A percentile compares a stretch with the other conserved stretches of the same genome.
Evolutionary conservation across 495 filamentous ascomycete species (phyloP).

Genomic region (Daldinia caldariorum): DNA sequence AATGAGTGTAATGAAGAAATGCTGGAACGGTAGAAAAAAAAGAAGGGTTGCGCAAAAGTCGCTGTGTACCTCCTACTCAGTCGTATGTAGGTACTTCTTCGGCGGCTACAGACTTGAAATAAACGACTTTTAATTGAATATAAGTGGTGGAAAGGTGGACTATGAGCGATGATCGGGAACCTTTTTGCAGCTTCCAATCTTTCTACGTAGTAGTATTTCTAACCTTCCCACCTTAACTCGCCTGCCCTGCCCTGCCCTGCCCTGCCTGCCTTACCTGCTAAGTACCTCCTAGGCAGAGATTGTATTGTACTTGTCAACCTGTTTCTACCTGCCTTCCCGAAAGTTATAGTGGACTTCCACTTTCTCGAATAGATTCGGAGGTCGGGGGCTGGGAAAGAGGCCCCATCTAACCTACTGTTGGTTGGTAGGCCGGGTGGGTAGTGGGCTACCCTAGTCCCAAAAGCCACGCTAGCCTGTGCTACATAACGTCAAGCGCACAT

Average conservation of each 20-base stretch:
- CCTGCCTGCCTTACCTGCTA: no score
- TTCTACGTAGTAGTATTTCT: not conserved
- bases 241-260: no score
- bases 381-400: constrained; percentile 30
- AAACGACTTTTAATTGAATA: constrained; percentile 21
- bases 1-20: not conserved
- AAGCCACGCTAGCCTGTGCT: constrained; percentile 12
- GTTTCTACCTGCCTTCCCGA: constrained; percentile 2
- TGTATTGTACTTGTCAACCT: no score
- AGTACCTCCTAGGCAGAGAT: no score
- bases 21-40: constrained; percentile 5
- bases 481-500: constrained; percentile 32
- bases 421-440: no score
- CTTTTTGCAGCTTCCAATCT: not conserved
- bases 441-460: constrained; percentile 22
- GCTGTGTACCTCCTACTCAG: no score
- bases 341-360: not conserved
- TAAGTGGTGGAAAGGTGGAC: constrained; percentile 10
- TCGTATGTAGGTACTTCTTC: constrained; percentile 13
- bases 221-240: constrained; percentile 16
- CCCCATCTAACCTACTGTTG: constrained; percentile 30
- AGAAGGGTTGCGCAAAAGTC: constrained; percentile 18
- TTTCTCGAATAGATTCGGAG: constrained; percentile 14
- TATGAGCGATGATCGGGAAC: constrained; percentile 3
- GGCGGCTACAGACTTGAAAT: constrained; percentile 14